These are phyloP conservation scores for Russula foetens DNA, from an alignment of 768 basidiomycete species.

Conservation along the genomic window DNA sequence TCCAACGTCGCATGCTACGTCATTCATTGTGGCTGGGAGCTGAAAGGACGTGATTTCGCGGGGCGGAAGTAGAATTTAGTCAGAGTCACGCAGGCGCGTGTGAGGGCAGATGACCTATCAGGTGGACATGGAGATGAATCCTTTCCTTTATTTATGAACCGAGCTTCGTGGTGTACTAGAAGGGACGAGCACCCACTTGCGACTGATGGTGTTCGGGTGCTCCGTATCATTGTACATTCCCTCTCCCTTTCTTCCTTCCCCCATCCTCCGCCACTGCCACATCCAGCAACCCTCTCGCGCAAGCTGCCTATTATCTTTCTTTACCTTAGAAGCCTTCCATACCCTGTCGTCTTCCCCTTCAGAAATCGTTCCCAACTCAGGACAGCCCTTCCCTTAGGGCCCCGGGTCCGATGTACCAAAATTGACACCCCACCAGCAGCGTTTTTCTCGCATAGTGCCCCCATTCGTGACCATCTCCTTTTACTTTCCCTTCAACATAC, in stretches of 20 bases:
- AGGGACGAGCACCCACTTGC: neutral
- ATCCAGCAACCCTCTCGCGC: neutral
- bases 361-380: neutral
- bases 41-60: neutral
- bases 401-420: neutral
- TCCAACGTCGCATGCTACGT: neutral
- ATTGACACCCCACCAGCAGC: constrained; percentile 7
- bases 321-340: neutral
- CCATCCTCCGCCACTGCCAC: neutral
- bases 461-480: neutral
- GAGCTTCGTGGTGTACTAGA: neutral
- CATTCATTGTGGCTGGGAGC: neutral
- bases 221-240: neutral
- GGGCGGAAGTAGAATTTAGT: constrained; percentile 1
- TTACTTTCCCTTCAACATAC: neutral
- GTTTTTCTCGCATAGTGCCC: constrained; percentile 1
- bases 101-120: constrained; percentile 13
- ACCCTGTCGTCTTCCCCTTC: neutral
- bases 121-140: constrained; percentile 4
- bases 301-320: neutral
- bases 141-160: constrained; percentile 8
- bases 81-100: constrained; percentile 1
- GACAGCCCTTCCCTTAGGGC: neutral
- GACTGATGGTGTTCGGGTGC: neutral
- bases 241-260: neutral